Base-by-base conservation (phyloP, 192 early-diverging fungal species). In the Backusella australiensis region DNA sequence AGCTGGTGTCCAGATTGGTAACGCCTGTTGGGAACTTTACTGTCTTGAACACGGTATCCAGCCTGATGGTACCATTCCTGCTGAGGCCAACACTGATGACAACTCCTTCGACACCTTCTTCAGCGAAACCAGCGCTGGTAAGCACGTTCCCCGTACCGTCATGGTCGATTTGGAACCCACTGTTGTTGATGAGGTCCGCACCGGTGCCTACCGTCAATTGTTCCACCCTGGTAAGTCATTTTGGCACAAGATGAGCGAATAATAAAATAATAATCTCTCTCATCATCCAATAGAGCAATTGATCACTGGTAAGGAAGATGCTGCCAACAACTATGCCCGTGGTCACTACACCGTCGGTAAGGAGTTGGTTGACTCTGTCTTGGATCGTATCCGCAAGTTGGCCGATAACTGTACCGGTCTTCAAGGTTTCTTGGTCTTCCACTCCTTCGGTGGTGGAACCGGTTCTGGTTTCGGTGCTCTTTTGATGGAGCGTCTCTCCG, bases 1-100 rank as follows among this genome's bases (percentile, higher is more conserved):
- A 87, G 98, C 98, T 82, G 98, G 98, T 98, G 96, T 99, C 85
- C 98, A 99, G 86, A 99, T 99, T 81, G 98, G 98, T 94, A 98
- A 98, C 90, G 95, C 97, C 90, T 99, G 98, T 88, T 99, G 98
- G 98, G 98, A 99, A 88, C 94, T 99, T 69, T 93, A 91, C 86
- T 94, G 90, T 80, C 88, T 92, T 67, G 98, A 99, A 86, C 98
- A 99, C 89, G 96, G 96, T 76, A 96, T 99, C 82, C 90, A 94
- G 81, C 96, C 97, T 77, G 97, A 99, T 83, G 97, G 97, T 79
- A 88, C 87, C 73, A 88, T 96, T 44, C 71, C 44, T 44, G 29
- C 75, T 3, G 71, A 42, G 34, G 11, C 42, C 38, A 46, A 35
- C 34, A 72, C 34, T 36, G 72, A 35, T 35, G 78, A 79, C 39